phyloP scores from a whole-genome alignment of 1,284 basidiomycete genomes.

The Ganoderma sinense region DNA sequence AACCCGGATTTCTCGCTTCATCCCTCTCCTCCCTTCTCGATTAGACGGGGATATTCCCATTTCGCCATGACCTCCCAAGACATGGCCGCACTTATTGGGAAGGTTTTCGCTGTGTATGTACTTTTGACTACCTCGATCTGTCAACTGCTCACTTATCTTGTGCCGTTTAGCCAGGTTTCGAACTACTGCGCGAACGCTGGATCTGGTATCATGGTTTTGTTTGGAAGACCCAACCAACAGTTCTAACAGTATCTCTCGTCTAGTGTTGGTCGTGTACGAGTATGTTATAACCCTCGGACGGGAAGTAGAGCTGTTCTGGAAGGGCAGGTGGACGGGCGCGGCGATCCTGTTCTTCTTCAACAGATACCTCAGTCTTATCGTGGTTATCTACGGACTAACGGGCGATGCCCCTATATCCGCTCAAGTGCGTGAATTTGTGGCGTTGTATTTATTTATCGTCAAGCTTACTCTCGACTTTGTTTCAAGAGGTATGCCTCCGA shows the following conservation, averaged over 20 bases:
- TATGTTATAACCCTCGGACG: slow-evolving; percentile 15
- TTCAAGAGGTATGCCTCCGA: neutral
- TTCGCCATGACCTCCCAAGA: neutral
- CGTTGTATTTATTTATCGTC: neutral
- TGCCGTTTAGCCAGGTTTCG: neutral
- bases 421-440: neutral
- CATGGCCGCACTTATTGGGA: neutral
- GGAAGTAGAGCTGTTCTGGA: neutral
- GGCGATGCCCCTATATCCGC: neutral
- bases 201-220: neutral
- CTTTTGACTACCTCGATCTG: neutral
- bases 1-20: neutral
- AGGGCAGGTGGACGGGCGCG: neutral
- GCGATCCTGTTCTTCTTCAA: neutral
- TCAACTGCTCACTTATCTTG: neutral
- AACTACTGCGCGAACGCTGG: slow-evolving; percentile 12
- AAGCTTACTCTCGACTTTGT: neutral
- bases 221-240: neutral
- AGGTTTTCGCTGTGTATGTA: neutral
- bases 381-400: neutral
- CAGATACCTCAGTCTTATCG: neutral
- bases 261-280: slow-evolving; percentile 11
- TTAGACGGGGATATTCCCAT: neutral
- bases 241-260: neutral
- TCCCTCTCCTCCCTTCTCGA: neutral